Evolutionary conservation across 345 rosid genomes (phyloP).

Genomic region (Lepidium aucheri): DNA sequence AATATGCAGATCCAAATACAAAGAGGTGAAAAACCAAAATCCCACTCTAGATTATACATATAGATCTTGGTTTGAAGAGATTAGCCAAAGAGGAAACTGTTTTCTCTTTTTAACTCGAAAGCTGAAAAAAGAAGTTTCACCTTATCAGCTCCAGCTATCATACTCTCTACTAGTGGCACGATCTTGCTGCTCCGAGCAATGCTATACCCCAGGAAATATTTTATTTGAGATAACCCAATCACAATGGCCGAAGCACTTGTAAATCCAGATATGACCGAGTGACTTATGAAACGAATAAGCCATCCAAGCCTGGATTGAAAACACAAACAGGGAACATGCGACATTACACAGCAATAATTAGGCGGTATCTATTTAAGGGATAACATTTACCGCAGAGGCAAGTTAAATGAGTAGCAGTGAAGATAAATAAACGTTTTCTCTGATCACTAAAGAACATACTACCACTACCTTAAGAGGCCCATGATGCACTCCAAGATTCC

Average conservation of each 20-base stretch:
- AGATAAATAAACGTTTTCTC: background rate
- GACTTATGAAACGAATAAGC: constrained; percentile 98
- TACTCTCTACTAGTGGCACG: constrained; percentile 80
- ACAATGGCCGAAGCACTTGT: constrained; percentile 94
- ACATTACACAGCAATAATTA: background rate
- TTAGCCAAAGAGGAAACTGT: background rate
- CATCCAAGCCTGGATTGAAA: constrained; percentile 80
- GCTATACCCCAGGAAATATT: constrained; percentile 87
- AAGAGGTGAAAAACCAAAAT: background rate
- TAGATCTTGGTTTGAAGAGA: background rate
- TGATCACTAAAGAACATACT: background rate
- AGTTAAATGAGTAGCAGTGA: background rate
- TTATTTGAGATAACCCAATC: constrained; percentile 88
- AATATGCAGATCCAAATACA: background rate
- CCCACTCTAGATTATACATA: background rate
- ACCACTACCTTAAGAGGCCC: constrained; percentile 81
- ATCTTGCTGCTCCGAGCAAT: constrained; percentile 80
- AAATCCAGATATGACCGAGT: constrained; percentile 98
- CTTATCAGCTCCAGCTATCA: constrained; percentile 82
- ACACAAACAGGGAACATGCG: background rate
- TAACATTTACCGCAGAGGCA: background rate
- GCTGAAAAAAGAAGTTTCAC: constrained; percentile 30
- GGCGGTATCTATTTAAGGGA: background rate
- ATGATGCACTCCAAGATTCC: constrained; percentile 85
- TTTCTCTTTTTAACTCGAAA: background rate